phyloP scores from a whole-genome alignment of 495 filamentous ascomycete genomes.

The Aspergillus sclerotiicarbonarius region DNA sequence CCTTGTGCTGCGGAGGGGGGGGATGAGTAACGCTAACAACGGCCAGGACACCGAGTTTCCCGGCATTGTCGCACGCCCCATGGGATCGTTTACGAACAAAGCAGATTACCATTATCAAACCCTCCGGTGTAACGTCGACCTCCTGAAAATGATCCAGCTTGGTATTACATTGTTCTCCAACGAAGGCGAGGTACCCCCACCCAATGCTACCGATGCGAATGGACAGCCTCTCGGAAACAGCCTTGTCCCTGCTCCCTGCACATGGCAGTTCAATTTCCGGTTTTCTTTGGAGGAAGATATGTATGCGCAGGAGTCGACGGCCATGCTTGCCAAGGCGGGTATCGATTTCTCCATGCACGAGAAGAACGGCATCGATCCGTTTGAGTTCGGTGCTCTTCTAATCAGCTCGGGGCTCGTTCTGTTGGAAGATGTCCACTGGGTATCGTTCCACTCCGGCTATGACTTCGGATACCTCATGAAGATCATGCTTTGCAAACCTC shows the following conservation, averaged over 20 bases:
- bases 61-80: conserved; percentile 90
- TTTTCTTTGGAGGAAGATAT: conserved; percentile 93
- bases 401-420: conserved; percentile 92
- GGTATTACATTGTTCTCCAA: conserved; percentile 88
- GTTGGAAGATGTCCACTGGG: conserved; percentile 84
- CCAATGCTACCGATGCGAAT: conserved; percentile 58
- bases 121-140: conserved; percentile 92
- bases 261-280: conserved; percentile 99
- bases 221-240: conserved; percentile 50
- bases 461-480: conserved; percentile 98
- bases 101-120: conserved; percentile 99
- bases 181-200: conserved; percentile 79
- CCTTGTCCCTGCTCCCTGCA: conserved; percentile 71
- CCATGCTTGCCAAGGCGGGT: conserved; percentile 79
- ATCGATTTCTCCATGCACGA: conserved; percentile 83
- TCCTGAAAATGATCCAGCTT: conserved; percentile 94
- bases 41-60: conserved; percentile 96
- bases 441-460: conserved; percentile 98
- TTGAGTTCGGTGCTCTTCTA: conserved; percentile 81
- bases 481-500: conserved; percentile 71
- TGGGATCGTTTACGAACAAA: conserved; percentile 89
- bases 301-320: conserved; percentile 91
- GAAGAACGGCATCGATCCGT: conserved; percentile 85
- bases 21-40: conserved; percentile 6
- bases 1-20: background rate